These are phyloP conservation scores for Aphanomyces stellatus DNA, from an alignment of 352 stramenopile genomes.

Conservation along the genomic window DNA sequence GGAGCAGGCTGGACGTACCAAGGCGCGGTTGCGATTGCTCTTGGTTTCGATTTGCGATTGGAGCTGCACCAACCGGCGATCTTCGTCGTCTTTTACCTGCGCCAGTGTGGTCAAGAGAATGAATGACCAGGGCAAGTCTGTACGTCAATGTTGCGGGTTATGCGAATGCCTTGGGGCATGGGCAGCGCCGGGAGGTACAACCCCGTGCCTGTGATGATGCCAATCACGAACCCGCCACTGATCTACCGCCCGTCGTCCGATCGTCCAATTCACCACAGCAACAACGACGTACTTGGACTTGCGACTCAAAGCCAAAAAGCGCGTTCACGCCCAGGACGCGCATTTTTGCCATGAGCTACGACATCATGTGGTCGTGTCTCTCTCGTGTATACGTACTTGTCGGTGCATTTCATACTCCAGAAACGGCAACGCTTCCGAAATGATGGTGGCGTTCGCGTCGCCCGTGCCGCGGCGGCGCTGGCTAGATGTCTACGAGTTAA, in stretches of 20 bases:
- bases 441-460: conserved; percentile 93
- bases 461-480: conserved; percentile 85
- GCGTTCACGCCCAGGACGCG: conserved; percentile 94
- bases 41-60: conserved; percentile 88
- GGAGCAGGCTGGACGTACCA: conserved; percentile 27
- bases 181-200: conserved; percentile 93
- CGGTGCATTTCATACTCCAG: conserved; percentile 97
- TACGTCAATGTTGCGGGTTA: conserved; percentile 92
- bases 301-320: conserved; percentile 89
- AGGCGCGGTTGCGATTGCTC: conserved; percentile 75
- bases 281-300: conserved; percentile 61
- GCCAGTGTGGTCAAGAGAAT: conserved; percentile 2
- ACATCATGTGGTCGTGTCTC: too few relatives aligned
- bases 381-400: conserved; percentile 61
- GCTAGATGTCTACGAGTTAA: conserved; percentile 1
- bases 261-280: too few relatives aligned
- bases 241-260: too few relatives aligned
- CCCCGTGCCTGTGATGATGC: conserved; percentile 86
- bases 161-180: conserved; percentile 86
- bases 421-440: conserved; percentile 96
- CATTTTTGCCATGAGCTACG: conserved; percentile 80
- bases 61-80: conserved; percentile 87
- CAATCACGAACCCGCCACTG: conserved; percentile 79
- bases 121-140: background rate
- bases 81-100: conserved; percentile 90